Evolutionary conservation across 805 yeast genomes (phyloP).

Genomic region (Candida lessepsii): DNA sequence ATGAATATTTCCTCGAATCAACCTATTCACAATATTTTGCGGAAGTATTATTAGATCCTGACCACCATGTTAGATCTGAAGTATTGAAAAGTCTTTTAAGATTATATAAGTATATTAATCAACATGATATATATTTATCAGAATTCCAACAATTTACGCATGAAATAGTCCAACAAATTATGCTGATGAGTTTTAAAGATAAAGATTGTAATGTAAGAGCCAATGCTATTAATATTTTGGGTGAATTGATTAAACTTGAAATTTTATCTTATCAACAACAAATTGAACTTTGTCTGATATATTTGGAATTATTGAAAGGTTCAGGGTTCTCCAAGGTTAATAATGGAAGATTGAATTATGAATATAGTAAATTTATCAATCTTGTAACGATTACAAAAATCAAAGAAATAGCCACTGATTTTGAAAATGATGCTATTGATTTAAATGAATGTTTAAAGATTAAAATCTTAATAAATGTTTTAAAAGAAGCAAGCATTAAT

Average conservation of each 20-base stretch:
- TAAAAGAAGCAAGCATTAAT: constrained; percentile 8
- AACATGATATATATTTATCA: constrained; percentile 18
- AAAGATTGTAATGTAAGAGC: constrained; percentile 52
- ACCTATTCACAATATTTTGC: constrained; percentile 76
- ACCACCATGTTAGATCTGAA: constrained; percentile 59
- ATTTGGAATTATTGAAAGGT: constrained; percentile 6
- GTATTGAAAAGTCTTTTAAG: constrained; percentile 56
- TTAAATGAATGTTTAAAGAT: constrained; percentile 16
- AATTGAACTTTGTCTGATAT: constrained; percentile 19
- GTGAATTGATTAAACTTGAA: constrained; percentile 57
- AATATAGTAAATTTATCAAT: constrained; percentile 56
- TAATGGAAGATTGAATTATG: constrained; percentile 33
- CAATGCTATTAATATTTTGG: constrained; percentile 49
- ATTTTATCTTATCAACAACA: constrained; percentile 62
- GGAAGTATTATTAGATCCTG: constrained; percentile 51
- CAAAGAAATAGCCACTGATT: constrained; percentile 25
- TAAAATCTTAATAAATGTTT: constrained; percentile 16
- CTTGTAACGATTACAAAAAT: constrained; percentile 11
- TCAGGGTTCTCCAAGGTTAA: constrained; percentile 19
- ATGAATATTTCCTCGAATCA: constrained; percentile 69
- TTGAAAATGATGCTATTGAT: not conserved
- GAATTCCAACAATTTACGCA: constrained; percentile 79
- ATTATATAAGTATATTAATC: constrained; percentile 34
- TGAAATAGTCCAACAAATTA: constrained; percentile 61
- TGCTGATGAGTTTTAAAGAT: constrained; percentile 51